These are phyloP conservation scores for Xylaria polymorpha DNA, from an alignment of 2,329 filamentous ascomycete genomes.

Conservation along the genomic window DNA sequence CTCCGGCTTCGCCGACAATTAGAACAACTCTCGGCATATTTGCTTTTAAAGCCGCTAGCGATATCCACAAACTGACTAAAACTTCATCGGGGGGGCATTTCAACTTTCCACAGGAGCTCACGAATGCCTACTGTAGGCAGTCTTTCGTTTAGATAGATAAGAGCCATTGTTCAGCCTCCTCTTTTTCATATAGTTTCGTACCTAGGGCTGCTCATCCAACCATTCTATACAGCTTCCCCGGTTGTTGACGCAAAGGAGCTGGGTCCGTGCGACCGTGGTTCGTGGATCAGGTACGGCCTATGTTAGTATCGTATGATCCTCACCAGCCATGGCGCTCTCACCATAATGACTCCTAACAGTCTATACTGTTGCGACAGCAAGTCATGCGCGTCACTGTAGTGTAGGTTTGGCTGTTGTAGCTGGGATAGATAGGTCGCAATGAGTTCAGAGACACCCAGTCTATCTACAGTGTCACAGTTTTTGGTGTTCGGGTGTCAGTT, in stretches of 20 bases:
- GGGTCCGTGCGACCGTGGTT: background rate
- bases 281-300: background rate
- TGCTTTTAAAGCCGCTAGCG: background rate
- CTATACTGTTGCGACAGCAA: no score
- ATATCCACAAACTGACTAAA: background rate
- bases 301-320: background rate
- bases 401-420: background rate
- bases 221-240: background rate
- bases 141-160: no score
- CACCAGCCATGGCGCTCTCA: background rate
- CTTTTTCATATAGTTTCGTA: background rate
- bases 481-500: background rate
- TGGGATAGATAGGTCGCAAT: background rate
- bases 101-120: background rate
- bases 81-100: background rate
- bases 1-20: background rate
- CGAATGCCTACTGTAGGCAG: background rate
- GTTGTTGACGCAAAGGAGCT: background rate
- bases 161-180: background rate
- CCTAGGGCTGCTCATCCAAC: background rate
- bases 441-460: background rate
- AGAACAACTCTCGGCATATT: background rate
- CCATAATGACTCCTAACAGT: background rate
- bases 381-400: no score
- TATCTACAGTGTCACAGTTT: no score